phyloP scores from a whole-genome alignment of 2,329 filamentous ascomycete genomes.

The Rhynchosporium graminicola region DNA sequence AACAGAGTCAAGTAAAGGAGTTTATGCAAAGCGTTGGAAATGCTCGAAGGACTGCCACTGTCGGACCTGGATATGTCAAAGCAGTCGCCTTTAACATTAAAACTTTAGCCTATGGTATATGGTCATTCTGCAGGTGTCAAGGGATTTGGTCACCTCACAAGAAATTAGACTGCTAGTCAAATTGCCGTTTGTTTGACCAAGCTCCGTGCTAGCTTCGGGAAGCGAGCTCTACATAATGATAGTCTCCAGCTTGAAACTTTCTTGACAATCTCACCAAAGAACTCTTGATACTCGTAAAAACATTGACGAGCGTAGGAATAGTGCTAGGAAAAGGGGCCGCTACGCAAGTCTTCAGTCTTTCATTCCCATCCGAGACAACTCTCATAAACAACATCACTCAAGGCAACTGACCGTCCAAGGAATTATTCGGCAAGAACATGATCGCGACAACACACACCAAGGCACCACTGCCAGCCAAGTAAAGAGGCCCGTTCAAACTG shows the following conservation, averaged over 20 bases:
- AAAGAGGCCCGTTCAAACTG: slow-evolving; percentile 53
- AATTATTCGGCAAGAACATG: slow-evolving; percentile 46
- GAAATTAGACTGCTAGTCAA: too few species aligned
- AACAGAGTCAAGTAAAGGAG: not conserved
- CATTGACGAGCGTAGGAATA: not conserved
- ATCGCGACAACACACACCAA: slow-evolving; percentile 54
- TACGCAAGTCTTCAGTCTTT: not conserved
- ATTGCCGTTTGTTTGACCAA: too few species aligned
- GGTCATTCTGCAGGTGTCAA: too few species aligned
- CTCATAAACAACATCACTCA: not conserved
- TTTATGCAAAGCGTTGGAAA: not conserved
- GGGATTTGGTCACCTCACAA: too few species aligned
- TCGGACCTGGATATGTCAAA: not conserved
- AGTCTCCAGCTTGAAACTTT: not conserved
- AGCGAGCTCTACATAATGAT: too few species aligned
- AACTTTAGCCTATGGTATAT: too few species aligned
- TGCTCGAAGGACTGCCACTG: not conserved
- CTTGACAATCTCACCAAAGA: not conserved
- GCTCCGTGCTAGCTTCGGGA: too few species aligned
- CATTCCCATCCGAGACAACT: not conserved
- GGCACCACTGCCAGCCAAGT: slow-evolving; percentile 56
- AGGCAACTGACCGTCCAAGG: slow-evolving; percentile 19
- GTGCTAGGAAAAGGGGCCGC: not conserved
- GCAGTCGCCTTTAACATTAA: too few species aligned
- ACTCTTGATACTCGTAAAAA: not conserved